Conservation (phyloP, 345 rosid genomes). For the Dovyalis caffra region DNA sequence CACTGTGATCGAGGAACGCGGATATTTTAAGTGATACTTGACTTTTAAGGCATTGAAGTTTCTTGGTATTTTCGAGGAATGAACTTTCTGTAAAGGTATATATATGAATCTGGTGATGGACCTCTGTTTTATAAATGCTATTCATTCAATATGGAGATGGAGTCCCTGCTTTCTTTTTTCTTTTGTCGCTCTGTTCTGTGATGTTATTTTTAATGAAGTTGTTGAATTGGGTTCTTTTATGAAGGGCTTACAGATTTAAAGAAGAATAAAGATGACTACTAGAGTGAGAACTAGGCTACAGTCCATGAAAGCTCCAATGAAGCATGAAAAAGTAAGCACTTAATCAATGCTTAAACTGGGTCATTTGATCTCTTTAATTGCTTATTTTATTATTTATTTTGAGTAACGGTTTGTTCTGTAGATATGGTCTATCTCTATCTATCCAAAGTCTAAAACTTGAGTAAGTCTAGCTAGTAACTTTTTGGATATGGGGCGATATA, state of each 20-base stretch:
- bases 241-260: constrained; percentile 14
- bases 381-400: constrained; percentile 10
- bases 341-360: constrained; percentile 26
- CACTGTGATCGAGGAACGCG: constrained; percentile 11
- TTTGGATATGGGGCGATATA: not conserved
- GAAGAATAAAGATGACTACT: constrained; percentile 34
- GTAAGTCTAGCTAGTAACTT: not conserved
- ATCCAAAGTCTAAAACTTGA: not conserved
- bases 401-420: constrained; percentile 26
- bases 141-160: not conserved
- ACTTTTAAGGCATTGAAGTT: constrained; percentile 15
- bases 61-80: constrained; percentile 21
- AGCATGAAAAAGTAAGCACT: constrained; percentile 44
- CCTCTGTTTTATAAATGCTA: constrained; percentile 10
- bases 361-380: constrained; percentile 5
- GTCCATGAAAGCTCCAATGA: constrained; percentile 31
- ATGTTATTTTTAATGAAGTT: not conserved
- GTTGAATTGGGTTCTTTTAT: not conserved
- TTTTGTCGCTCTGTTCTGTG: not conserved
- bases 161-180: not conserved
- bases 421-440: constrained; percentile 5
- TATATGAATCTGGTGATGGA: constrained; percentile 11
- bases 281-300: constrained; percentile 31
- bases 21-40: not conserved
- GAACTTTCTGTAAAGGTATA: constrained; percentile 21